Evolutionary conservation across 176 grass and related monocot genomes (phyloP).

Genomic region (Oryza longistaminata): DNA sequence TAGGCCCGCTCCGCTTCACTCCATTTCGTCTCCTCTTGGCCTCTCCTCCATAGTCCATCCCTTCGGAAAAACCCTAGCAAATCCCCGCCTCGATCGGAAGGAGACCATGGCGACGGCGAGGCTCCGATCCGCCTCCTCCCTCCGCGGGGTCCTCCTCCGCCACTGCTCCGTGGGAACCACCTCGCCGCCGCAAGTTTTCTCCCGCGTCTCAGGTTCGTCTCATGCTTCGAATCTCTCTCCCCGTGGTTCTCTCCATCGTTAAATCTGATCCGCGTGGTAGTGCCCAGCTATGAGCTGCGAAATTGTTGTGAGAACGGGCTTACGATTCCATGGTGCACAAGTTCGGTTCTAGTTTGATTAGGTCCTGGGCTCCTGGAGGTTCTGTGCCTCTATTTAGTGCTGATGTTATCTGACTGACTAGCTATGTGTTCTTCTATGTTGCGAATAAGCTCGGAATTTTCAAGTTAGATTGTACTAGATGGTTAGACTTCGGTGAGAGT

Average conservation of each 20-base stretch:
- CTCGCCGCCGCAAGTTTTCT: not conserved
- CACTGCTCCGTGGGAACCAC: constrained; percentile 1
- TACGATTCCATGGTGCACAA: not conserved
- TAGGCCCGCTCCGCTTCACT: not conserved
- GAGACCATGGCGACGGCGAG: constrained; percentile 46
- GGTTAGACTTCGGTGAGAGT: not conserved
- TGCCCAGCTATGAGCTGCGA: not conserved
- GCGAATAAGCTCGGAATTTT: not conserved
- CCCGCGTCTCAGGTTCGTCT: constrained; percentile 34
- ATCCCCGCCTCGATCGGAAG: not conserved
- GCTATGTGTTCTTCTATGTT: not conserved
- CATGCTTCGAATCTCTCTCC: not conserved
- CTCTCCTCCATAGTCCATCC: not conserved
- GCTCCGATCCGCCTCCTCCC: constrained; percentile 42
- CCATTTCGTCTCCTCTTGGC: not conserved
- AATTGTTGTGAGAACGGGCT: not conserved
- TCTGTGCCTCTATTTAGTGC: not conserved
- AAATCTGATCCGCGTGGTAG: constrained; percentile 1
- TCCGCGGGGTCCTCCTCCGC: constrained; percentile 34
- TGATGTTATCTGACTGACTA: not conserved
- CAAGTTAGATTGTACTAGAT: not conserved
- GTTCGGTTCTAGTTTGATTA: not conserved
- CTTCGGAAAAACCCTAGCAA: constrained; percentile 45
- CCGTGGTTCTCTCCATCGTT: not conserved
- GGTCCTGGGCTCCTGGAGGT: no score